phyloP scores from a whole-genome alignment of 192 early-diverging fungal species.

The Gonapodya prolifera region DNA sequence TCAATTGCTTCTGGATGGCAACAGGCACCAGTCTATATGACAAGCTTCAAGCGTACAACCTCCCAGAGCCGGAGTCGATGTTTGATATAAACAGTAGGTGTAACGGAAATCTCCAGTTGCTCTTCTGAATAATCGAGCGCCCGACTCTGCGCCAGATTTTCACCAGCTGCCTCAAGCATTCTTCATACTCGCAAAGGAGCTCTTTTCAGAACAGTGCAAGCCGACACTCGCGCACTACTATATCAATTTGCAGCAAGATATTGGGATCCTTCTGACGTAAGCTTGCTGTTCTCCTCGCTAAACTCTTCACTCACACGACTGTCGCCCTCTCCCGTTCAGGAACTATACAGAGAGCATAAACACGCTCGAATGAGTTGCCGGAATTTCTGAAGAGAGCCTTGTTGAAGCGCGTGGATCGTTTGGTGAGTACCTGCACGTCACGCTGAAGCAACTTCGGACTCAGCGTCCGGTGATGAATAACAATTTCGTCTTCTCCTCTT shows the following conservation, averaged over 20 bases:
- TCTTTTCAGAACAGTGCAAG: constrained; percentile 19
- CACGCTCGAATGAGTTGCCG: constrained; percentile 77
- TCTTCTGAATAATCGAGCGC: constrained; percentile 1
- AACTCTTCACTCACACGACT: no score
- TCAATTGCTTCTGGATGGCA: no score
- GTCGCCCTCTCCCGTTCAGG: no score
- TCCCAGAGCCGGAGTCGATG: constrained; percentile 90
- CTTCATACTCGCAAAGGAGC: not conserved
- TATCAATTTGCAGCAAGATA: constrained; percentile 57
- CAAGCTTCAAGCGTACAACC: constrained; percentile 73
- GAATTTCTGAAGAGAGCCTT: constrained; percentile 49
- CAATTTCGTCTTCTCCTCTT: no score
- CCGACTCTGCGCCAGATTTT: not conserved
- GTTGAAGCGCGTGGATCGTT: constrained; percentile 96
- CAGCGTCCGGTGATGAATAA: no score
- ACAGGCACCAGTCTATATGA: constrained; percentile 86
- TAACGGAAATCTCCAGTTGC: constrained; percentile 8
- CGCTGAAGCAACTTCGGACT: no score
- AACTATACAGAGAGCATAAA: constrained; percentile 97
- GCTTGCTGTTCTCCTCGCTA: constrained; percentile 58
- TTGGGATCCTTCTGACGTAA: constrained; percentile 58
- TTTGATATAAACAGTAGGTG: constrained; percentile 83
- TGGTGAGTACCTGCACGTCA: no score
- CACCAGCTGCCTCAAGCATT: not conserved
- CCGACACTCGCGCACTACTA: constrained; percentile 86